These are phyloP conservation scores for Arbutus unedo DNA, from an alignment of 148 eudicot genomes.

Conservation along the genomic window DNA sequence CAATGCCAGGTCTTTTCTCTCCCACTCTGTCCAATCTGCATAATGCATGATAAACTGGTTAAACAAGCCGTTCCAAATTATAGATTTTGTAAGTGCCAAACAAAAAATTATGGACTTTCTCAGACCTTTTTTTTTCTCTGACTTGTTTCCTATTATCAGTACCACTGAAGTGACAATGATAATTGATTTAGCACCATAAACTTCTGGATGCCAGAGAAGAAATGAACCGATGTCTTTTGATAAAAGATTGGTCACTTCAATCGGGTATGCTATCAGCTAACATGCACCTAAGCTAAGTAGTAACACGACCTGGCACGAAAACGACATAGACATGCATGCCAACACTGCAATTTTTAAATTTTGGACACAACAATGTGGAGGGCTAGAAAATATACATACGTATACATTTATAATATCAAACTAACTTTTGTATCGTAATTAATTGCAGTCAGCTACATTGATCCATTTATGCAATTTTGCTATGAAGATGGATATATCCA, in stretches of 20 bases:
- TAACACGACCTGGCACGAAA: not conserved
- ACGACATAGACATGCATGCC: not conserved
- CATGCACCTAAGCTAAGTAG: not conserved
- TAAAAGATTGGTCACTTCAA: not conserved
- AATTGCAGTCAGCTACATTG: not conserved
- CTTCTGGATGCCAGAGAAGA: not conserved
- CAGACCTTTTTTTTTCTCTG: not conserved
- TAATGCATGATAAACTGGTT: not conserved
- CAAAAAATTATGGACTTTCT: not conserved
- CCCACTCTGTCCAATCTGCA: constrained; percentile 16
- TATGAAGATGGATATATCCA: not conserved
- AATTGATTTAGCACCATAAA: not conserved
- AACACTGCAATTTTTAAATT: not conserved
- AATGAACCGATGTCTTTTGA: not conserved
- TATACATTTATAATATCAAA: not conserved
- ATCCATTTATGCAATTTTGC: not conserved
- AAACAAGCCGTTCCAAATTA: not conserved
- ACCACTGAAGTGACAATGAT: not conserved
- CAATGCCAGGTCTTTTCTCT: not conserved
- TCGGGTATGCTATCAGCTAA: not conserved
- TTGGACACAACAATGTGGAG: not conserved
- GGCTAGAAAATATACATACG: not conserved
- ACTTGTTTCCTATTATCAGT: not conserved
- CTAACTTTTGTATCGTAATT: not conserved
- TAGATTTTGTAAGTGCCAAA: not conserved